These are phyloP conservation scores for Pseudofabraea citricarpa DNA, from an alignment of 2,329 filamentous ascomycete species.

Conservation along the genomic window DNA sequence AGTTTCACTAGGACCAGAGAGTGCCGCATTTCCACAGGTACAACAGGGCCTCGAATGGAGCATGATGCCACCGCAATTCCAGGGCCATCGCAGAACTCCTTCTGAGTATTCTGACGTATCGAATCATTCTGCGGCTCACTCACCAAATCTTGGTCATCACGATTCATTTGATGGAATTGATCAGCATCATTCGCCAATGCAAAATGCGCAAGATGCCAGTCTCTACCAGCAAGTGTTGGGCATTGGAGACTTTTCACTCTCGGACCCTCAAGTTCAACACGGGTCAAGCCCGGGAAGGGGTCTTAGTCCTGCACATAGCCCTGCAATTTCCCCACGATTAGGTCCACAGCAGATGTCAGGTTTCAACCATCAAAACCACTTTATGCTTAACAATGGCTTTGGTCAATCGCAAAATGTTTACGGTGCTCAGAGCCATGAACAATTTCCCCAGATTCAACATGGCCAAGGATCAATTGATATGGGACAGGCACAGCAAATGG, in stretches of 20 bases:
- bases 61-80: conserved; percentile 57
- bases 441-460: conserved; percentile 38
- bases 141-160: conserved; percentile 72
- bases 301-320: conserved; percentile 74
- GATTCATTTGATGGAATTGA: conserved; percentile 75
- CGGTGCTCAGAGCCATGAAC: conserved; percentile 39
- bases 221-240: conserved; percentile 75
- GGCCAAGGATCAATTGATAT: conserved; percentile 51
- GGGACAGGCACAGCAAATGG: conserved; percentile 69
- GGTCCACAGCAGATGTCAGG: conserved; percentile 52
- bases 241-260: conserved; percentile 77
- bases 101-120: conserved; percentile 94
- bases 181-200: conserved; percentile 72
- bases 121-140: conserved; percentile 77
- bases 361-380: conserved; percentile 37
- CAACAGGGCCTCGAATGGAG: conserved; percentile 52
- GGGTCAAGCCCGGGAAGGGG: conserved; percentile 62
- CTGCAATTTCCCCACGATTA: conserved; percentile 60
- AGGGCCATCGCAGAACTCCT: conserved; percentile 75
- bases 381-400: conserved; percentile 43
- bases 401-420: conserved; percentile 45
- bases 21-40: conserved; percentile 43
- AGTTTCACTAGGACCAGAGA: conserved; percentile 28
- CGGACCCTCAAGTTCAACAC: conserved; percentile 52
- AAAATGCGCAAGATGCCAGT: conserved; percentile 65